These are phyloP conservation scores for Aspergillus sp. DNA, from an alignment of 2,329 filamentous ascomycete species.

Conservation along the genomic window DNA sequence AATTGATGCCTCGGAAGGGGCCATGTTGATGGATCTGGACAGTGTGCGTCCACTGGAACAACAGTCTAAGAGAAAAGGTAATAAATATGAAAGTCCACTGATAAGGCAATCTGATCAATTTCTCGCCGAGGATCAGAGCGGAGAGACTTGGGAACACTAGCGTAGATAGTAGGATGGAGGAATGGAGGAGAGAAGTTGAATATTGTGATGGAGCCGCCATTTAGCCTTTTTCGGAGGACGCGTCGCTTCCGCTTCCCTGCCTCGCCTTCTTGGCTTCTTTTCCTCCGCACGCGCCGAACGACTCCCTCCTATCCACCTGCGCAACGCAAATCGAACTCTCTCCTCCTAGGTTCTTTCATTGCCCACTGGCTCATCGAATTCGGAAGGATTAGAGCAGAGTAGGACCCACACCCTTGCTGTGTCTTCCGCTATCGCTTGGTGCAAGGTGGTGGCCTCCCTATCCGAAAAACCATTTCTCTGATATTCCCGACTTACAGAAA, in stretches of 20 bases:
- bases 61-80: not conserved
- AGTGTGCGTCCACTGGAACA: not conserved
- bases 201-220: not conserved
- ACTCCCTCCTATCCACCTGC: not conserved
- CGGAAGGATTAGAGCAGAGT: not conserved
- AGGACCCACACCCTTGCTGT: not conserved
- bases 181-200: not conserved
- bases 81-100: not conserved
- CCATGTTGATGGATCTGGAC: constrained; percentile 51
- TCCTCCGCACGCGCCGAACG: constrained; percentile 3
- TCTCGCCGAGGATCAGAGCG: not conserved
- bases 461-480: not conserved
- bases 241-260: constrained; percentile 10
- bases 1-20: constrained; percentile 72
- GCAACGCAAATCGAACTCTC: not conserved
- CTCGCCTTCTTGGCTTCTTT: constrained; percentile 3
- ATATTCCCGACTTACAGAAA: not conserved
- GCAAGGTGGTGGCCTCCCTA: not conserved
- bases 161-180: not conserved
- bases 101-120: not conserved
- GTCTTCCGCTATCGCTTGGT: not conserved
- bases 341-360: not conserved
- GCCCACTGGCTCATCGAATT: not conserved
- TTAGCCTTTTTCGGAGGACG: constrained; percentile 6
- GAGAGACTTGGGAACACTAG: not conserved